Evolutionary conservation across 1,284 basidiomycete genomes (phyloP).

Genomic region (Ustilago vetiveriae): DNA sequence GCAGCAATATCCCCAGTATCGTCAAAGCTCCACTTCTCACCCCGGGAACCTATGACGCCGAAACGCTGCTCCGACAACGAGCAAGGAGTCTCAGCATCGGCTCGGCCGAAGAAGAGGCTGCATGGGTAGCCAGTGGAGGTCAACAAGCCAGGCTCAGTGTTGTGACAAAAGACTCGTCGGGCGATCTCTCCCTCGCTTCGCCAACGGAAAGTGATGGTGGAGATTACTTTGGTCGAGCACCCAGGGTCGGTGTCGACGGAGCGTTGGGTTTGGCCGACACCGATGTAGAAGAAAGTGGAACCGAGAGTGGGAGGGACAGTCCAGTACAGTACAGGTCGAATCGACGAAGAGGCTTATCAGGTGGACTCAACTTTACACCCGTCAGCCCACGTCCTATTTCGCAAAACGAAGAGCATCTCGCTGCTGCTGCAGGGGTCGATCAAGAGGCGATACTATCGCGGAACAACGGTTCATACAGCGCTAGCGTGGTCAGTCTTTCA

Average conservation of each 20-base stretch:
- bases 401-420: neutral
- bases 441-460: neutral
- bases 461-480: conserved; percentile 5
- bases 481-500: conserved; percentile 30
- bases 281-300: conserved; percentile 55
- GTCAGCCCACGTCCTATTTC: conserved; percentile 6
- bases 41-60: conserved; percentile 60
- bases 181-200: conserved; percentile 7
- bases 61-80: conserved; percentile 55
- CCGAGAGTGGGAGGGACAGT: conserved; percentile 48
- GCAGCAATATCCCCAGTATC: conserved; percentile 36
- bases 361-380: conserved; percentile 44
- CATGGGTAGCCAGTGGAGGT: conserved; percentile 53
- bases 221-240: conserved; percentile 43
- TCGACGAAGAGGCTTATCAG: conserved; percentile 25
- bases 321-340: conserved; percentile 19
- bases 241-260: conserved; percentile 53
- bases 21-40: conserved; percentile 49
- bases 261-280: conserved; percentile 52
- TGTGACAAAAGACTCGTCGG: conserved; percentile 17
- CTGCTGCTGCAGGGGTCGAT: neutral
- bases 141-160: conserved; percentile 39
- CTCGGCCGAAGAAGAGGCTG: conserved; percentile 44
- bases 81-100: conserved; percentile 47
- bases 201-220: conserved; percentile 8